Evolutionary conservation across 2,329 filamentous ascomycete species (phyloP).

Genomic region (Ascochyta pisi): DNA sequence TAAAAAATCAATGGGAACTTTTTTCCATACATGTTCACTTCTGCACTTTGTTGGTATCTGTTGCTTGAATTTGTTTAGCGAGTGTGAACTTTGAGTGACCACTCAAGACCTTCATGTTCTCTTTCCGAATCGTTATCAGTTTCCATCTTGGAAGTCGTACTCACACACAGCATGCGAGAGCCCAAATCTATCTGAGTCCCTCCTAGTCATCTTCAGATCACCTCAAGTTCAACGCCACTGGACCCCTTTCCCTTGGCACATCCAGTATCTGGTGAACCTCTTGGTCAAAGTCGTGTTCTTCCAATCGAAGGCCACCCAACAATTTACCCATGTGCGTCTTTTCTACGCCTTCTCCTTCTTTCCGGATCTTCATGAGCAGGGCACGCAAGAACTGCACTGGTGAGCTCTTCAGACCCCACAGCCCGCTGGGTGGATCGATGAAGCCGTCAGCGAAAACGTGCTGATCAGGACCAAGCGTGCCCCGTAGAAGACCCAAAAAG

Average conservation of each 20-base stretch:
- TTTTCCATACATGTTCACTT: background rate
- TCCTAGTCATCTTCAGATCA: background rate
- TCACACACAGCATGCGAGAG: background rate
- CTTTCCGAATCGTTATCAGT: background rate
- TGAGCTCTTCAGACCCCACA: conserved; percentile 47
- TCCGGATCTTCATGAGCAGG: conserved; percentile 41
- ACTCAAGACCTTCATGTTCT: too few relatives aligned
- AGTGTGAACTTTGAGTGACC: background rate
- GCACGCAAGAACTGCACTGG: conserved; percentile 53
- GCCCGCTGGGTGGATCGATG: conserved; percentile 35
- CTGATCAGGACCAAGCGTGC: conserved; percentile 25
- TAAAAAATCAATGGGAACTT: background rate
- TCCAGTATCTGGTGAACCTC: background rate
- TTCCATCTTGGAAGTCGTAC: background rate
- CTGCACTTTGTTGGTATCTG: background rate
- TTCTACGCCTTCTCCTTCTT: conserved; percentile 48
- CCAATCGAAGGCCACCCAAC: conserved; percentile 48
- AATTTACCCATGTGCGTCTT: conserved; percentile 56
- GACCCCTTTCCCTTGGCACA: background rate
- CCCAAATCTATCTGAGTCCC: background rate
- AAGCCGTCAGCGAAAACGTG: conserved; percentile 47
- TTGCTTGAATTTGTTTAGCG: too few relatives aligned
- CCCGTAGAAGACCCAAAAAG: conserved; percentile 59
- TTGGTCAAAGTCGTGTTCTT: conserved; percentile 38
- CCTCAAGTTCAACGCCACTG: background rate